Conservation (phyloP, 352 stramenopile genomes). For the Phytophthora pisi region DNA sequence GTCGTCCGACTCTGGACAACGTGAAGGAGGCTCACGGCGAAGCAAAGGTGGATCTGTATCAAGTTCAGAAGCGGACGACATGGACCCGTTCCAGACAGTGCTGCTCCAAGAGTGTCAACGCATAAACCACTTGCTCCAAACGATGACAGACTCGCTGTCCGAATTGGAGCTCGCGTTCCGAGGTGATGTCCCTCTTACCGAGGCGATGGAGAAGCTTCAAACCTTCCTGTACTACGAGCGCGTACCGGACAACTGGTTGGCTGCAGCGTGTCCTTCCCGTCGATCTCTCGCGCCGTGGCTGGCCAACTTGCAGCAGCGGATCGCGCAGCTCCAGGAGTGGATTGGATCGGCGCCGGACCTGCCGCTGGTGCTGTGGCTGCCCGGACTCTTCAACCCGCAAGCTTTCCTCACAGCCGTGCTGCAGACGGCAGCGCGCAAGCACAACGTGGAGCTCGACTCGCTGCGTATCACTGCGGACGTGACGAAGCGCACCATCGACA, state of each 20-base stretch:
- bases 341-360: slow-evolving; percentile 73
- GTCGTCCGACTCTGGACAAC: slow-evolving; percentile 36
- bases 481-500: slow-evolving; percentile 87
- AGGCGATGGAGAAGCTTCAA: slow-evolving; percentile 87
- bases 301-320: slow-evolving; percentile 83
- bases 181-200: slow-evolving; percentile 89
- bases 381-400: slow-evolving; percentile 85
- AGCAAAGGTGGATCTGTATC: slow-evolving; percentile 43
- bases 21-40: slow-evolving; percentile 19
- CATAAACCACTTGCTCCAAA: slow-evolving; percentile 84
- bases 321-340: slow-evolving; percentile 90
- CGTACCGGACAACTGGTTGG: slow-evolving; percentile 77
- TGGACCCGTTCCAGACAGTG: slow-evolving; percentile 92
- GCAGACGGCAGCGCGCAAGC: slow-evolving; percentile 76
- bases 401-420: slow-evolving; percentile 87
- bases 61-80: slow-evolving; percentile 58
- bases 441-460: slow-evolving; percentile 84
- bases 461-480: slow-evolving; percentile 81
- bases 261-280: slow-evolving; percentile 78
- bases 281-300: slow-evolving; percentile 85
- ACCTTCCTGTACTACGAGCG: slow-evolving; percentile 77
- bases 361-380: slow-evolving; percentile 84
- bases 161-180: slow-evolving; percentile 90
- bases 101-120: slow-evolving; percentile 90
- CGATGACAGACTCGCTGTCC: slow-evolving; percentile 78